These are phyloP conservation scores for Aechmea fasciata DNA, from an alignment of 176 grass and related monocot genomes.

Conservation along the genomic window DNA sequence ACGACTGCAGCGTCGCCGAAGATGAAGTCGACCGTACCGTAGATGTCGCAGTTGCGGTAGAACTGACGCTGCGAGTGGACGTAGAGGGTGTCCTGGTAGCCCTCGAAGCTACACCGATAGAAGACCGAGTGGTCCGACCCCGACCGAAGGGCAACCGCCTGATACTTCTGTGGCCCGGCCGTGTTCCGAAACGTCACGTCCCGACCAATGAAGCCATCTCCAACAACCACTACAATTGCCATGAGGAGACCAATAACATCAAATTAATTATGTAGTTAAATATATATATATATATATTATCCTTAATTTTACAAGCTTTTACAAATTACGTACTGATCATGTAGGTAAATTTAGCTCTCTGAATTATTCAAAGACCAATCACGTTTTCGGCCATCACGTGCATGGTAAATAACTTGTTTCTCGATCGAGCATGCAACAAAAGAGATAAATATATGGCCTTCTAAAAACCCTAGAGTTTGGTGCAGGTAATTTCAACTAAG, in stretches of 20 bases:
- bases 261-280: background rate
- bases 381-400: no score
- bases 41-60: conserved; percentile 4
- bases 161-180: background rate
- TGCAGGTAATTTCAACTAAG: no score
- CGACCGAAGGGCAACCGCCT: background rate
- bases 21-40: conserved; percentile 1
- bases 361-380: no score
- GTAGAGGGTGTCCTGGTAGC: background rate
- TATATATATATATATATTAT: no score
- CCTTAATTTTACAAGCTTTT: no score
- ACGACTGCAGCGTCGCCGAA: background rate
- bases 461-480: no score
- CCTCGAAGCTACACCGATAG: conserved; percentile 1
- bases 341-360: no score
- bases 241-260: background rate
- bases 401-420: no score
- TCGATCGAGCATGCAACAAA: no score
- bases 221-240: background rate
- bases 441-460: no score
- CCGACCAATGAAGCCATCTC: background rate
- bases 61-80: conserved; percentile 1
- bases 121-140: background rate
- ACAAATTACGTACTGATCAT: no score
- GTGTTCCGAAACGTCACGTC: conserved; percentile 1